These are phyloP conservation scores for Talaromyces sp. DNA, from an alignment of 2,329 filamentous ascomycete genomes.

Conservation along the genomic window DNA sequence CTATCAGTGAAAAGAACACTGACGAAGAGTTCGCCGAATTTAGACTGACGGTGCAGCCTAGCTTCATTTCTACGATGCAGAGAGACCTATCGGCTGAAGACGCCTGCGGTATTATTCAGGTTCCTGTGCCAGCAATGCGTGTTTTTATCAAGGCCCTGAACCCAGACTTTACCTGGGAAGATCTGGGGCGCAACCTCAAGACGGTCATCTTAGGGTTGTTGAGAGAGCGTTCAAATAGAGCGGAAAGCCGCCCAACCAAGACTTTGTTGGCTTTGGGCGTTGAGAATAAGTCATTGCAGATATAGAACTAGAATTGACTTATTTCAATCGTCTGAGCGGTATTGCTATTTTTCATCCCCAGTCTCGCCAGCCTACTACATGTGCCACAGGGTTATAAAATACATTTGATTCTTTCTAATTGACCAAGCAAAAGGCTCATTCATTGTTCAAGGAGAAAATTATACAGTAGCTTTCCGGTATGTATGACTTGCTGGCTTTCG, in stretches of 20 bases:
- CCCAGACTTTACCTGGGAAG: neutral
- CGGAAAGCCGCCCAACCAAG: conserved; percentile 6
- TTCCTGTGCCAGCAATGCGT: neutral
- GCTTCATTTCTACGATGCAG: neutral
- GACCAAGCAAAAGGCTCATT: too few species aligned
- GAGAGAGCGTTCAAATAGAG: conserved; percentile 6
- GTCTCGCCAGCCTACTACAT: too few species aligned
- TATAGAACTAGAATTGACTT: neutral
- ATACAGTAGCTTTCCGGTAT: too few species aligned
- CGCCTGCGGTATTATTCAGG: neutral
- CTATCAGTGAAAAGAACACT: neutral
- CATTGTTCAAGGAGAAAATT: too few species aligned
- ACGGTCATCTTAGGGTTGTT: conserved; percentile 10
- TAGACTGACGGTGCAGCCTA: neutral
- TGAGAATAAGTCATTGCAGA: neutral
- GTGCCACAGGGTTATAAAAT: too few species aligned
- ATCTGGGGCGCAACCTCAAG: conserved; percentile 12
- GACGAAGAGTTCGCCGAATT: neutral
- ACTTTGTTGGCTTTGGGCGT: neutral
- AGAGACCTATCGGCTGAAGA: neutral
- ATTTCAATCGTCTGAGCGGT: too few species aligned
- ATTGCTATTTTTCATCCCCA: too few species aligned
- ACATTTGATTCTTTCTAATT: too few species aligned
- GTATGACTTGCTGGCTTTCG: too few species aligned
- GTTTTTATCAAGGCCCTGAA: neutral